Conservation (phyloP, 352 stramenopile species). For the Pseudoperonospora humuli region DNA sequence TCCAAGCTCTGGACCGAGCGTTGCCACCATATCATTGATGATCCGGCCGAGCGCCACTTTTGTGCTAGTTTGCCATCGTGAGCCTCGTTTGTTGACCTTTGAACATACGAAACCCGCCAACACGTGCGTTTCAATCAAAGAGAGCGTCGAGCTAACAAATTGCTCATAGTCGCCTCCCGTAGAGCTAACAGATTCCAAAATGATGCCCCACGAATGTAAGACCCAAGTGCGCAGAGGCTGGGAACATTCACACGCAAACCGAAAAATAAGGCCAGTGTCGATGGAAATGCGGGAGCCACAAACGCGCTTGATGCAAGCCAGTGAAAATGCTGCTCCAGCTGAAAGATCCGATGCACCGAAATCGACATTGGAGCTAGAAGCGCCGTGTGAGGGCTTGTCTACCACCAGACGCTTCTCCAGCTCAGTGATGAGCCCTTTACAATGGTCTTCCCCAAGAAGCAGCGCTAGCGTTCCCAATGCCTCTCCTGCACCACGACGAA, state of each 20-base stretch:
- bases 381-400: conserved; percentile 41
- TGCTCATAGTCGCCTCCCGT: conserved; percentile 77
- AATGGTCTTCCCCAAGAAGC: conserved; percentile 40
- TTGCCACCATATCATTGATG: conserved; percentile 62
- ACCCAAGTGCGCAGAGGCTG: conserved; percentile 82
- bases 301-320: conserved; percentile 71
- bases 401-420: conserved; percentile 60
- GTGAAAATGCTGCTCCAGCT: conserved; percentile 60
- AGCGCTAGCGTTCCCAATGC: conserved; percentile 52
- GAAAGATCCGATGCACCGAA: conserved; percentile 41
- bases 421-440: conserved; percentile 51
- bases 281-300: conserved; percentile 73
- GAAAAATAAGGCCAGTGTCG: conserved; percentile 68
- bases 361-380: conserved; percentile 19
- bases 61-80: conserved; percentile 43
- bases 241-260: conserved; percentile 50
- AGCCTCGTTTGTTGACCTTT: conserved; percentile 46
- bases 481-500: conserved; percentile 70
- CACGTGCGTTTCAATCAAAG: conserved; percentile 67
- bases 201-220: conserved; percentile 75
- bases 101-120: conserved; percentile 70
- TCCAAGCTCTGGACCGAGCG: conserved; percentile 46
- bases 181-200: conserved; percentile 69
- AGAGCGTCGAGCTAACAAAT: conserved; percentile 65
- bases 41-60: conserved; percentile 54